Evolutionary conservation across 768 basidiomycete species (phyloP), one percentile per base, ranked within the genome.

Genomic region (Tricholoma terreum): DNA sequence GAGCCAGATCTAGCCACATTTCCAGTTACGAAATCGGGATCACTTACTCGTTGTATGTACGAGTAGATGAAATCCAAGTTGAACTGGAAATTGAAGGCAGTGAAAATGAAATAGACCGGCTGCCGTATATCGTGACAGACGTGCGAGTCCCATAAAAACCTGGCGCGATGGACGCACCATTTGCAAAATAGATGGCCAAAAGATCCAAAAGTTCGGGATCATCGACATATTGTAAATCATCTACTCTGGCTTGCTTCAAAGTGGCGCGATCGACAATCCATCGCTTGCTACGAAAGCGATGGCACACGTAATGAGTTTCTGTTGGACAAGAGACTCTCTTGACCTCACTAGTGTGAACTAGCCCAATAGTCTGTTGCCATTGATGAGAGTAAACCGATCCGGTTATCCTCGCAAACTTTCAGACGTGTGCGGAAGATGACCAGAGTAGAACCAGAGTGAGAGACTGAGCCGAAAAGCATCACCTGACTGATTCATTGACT

Each of bases 321-420:
- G 15, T 31, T 21, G 30, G 17, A 48, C 62, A 58, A 52, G 63
- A 46, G 35, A 56, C 58, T 55, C 54, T 68, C 80, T 76, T 69
- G 53, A 63, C 67, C 75, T 77, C 73, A 92, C 90, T 87, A 87
- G 72, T 97, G 94, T 52, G 92, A 90, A 66, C 92, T 94, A 27
- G 85, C 80, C 92, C 92, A 97, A 69, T 93, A 96, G 73, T 94
- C 89, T 35, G 90, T 91, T 4, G 91, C 90, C 92, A 94, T 94
- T 46, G 14, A 4, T 31, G 38, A 42, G 24, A 34, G 8, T 8
- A 22, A 45, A 31, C 17, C 24, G 6, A 27, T 27, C 24, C 6
- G 24, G 3, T 27, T 2, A 27, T 27, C 24, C 21, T 19, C 7
- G 6, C 51, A n/a, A n/a, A 17, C 24, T 14, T 33, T 40, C 38